Evolutionary conservation across 2,329 filamentous ascomycete genomes (phyloP).

Genomic region (Fusarium camptoceras): DNA sequence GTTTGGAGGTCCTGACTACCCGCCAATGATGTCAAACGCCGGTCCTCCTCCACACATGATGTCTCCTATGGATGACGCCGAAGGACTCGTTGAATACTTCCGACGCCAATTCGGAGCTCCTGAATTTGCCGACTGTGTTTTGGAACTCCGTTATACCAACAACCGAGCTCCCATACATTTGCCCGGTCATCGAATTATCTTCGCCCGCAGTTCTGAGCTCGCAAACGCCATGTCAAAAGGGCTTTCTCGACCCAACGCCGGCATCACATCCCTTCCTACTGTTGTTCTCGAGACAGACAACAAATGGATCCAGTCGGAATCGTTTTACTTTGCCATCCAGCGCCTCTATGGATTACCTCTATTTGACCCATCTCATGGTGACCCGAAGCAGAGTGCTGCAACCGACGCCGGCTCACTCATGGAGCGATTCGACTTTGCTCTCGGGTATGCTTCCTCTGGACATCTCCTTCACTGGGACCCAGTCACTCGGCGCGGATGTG

Average conservation of each 20-base stretch:
- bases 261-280: slow-evolving; percentile 44
- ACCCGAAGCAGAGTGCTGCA: slow-evolving; percentile 48
- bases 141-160: slow-evolving; percentile 60
- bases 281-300: slow-evolving; percentile 62
- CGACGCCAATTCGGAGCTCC: slow-evolving; percentile 51
- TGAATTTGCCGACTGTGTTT: slow-evolving; percentile 57
- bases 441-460: slow-evolving; percentile 74
- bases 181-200: slow-evolving; percentile 66
- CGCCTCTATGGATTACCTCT: slow-evolving; percentile 67
- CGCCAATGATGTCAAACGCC: slow-evolving; percentile 51
- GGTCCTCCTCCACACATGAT: slow-evolving; percentile 47
- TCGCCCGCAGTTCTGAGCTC: slow-evolving; percentile 62
- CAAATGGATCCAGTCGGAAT: slow-evolving; percentile 65
- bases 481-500: slow-evolving; percentile 68
- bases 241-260: slow-evolving; percentile 47
- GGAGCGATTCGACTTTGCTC: slow-evolving; percentile 65
- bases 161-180: slow-evolving; percentile 57
- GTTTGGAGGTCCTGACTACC: slow-evolving; percentile 49
- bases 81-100: slow-evolving; percentile 56
- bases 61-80: slow-evolving; percentile 48
- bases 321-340: slow-evolving; percentile 68
- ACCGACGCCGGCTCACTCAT: slow-evolving; percentile 54
- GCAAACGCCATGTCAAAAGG: slow-evolving; percentile 45
- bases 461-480: slow-evolving; percentile 66
- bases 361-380: slow-evolving; percentile 50